These are phyloP conservation scores for Periconia macrospinosa DNA, from an alignment of 2,329 filamentous ascomycete genomes.

Conservation along the genomic window DNA sequence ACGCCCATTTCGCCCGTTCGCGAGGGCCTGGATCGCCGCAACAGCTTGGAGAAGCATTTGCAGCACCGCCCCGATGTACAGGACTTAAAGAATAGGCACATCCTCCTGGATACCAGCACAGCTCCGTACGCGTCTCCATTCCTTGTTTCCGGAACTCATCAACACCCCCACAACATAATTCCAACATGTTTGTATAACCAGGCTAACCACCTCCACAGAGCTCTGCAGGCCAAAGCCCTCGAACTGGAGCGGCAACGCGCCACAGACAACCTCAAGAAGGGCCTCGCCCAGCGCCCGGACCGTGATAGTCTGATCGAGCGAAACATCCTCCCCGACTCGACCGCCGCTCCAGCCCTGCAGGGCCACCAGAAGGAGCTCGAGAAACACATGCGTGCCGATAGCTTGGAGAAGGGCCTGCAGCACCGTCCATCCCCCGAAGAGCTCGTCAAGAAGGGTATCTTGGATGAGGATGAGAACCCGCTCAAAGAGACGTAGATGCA, in stretches of 20 bases:
- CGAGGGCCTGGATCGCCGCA: conserved; percentile 62
- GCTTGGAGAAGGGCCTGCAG: conserved; percentile 65
- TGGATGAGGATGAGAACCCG: conserved; percentile 52
- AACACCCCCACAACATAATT: no score
- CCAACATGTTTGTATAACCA: no score
- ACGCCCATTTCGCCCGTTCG: conserved; percentile 47
- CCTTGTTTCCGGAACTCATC: not conserved
- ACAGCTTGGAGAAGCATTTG: conserved; percentile 51
- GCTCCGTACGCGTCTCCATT: conserved; percentile 59
- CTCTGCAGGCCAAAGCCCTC: conserved; percentile 63
- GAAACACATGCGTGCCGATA: conserved; percentile 74
- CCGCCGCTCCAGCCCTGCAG: conserved; percentile 75
- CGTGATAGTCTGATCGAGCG: conserved; percentile 78
- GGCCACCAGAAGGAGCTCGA: conserved; percentile 83
- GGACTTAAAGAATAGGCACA: conserved; percentile 70
- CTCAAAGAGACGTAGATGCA: conserved; percentile 25
- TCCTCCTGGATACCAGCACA: conserved; percentile 67
- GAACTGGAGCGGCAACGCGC: conserved; percentile 64
- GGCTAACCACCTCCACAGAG: no score
- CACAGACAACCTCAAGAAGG: conserved; percentile 64
- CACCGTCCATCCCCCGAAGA: conserved; percentile 70
- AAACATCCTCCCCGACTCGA: conserved; percentile 83
- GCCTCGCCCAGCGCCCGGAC: conserved; percentile 65
- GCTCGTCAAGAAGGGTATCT: conserved; percentile 79
- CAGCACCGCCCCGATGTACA: conserved; percentile 55